Percentiles rank a stretch among this genome's conserved stretches.
Conservation (phyloP, 2,329 filamentous ascomycete genomes). For the Penicillium fuscoglaucum region DNA sequence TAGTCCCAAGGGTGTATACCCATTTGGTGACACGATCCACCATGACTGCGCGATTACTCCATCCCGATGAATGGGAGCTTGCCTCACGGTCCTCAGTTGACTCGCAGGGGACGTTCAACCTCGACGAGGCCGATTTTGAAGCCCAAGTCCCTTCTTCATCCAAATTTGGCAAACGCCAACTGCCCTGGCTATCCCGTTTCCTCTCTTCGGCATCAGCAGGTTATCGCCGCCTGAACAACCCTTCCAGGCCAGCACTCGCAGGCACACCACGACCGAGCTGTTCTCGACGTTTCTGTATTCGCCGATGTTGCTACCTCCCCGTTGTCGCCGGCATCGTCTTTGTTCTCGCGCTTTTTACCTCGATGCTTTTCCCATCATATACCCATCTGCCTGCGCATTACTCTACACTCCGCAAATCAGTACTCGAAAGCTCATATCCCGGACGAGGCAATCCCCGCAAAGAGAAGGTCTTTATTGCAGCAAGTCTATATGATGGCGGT, state of each 20-base stretch:
- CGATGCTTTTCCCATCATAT: constrained; percentile 58
- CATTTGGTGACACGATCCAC: constrained; percentile 13
- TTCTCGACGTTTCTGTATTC: constrained; percentile 31
- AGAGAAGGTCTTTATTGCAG: constrained; percentile 72
- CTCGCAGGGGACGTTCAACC: constrained; percentile 43
- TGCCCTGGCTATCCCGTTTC: constrained; percentile 32
- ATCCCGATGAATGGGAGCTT: constrained; percentile 46
- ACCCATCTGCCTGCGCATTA: constrained; percentile 57
- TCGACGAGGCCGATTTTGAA: constrained; percentile 46
- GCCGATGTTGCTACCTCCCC: constrained; percentile 34
- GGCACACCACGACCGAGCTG: constrained; percentile 26
- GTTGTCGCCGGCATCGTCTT: constrained; percentile 31
- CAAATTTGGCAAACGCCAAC: constrained; percentile 24
- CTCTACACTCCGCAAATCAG: constrained; percentile 35
- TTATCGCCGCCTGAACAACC: constrained; percentile 34
- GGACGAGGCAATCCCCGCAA: constrained; percentile 54
- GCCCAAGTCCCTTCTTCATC: constrained; percentile 35
- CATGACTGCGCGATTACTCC: constrained; percentile 42
- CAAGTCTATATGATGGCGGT: constrained; percentile 66
- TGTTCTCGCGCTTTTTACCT: constrained; percentile 43
- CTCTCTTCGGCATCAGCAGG: constrained; percentile 31
- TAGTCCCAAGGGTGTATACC: constrained; percentile 16
- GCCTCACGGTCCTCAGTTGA: constrained; percentile 42
- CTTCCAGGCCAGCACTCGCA: constrained; percentile 27
- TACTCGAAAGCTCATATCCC: constrained; percentile 31